These are phyloP conservation scores for Penicillium aurantiogriseum DNA, from an alignment of 2,329 filamentous ascomycete species.

Conservation along the genomic window DNA sequence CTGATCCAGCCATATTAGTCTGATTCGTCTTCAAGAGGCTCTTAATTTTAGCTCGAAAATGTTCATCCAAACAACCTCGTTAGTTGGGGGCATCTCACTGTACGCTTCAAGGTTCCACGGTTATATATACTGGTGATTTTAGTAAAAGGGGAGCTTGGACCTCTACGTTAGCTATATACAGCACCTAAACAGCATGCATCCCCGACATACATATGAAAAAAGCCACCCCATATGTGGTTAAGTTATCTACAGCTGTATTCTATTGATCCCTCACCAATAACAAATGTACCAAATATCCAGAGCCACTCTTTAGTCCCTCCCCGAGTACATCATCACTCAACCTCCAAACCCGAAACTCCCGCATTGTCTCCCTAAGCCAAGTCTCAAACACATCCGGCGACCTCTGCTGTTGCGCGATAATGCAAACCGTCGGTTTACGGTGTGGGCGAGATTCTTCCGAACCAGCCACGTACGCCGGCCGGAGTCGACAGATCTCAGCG, in stretches of 20 bases:
- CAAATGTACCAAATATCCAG: slow-evolving; percentile 80
- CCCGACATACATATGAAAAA: neutral
- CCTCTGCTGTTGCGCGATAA: slow-evolving; percentile 87
- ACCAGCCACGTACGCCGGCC: slow-evolving; percentile 33
- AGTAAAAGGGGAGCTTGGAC: neutral
- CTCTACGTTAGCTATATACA: neutral
- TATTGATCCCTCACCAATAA: slow-evolving; percentile 56
- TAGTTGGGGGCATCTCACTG: neutral
- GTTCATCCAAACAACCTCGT: neutral
- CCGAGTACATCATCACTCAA: slow-evolving; percentile 64
- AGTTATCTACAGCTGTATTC: neutral
- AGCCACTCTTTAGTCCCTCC: slow-evolving; percentile 58
- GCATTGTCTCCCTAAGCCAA: slow-evolving; percentile 71
- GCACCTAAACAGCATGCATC: neutral
- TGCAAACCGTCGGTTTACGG: slow-evolving; percentile 60
- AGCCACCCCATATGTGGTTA: neutral
- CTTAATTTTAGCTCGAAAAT: neutral
- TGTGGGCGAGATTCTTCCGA: slow-evolving; percentile 13
- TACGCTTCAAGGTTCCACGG: too few relatives aligned
- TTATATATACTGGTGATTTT: too few relatives aligned
- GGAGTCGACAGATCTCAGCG: slow-evolving; percentile 67
- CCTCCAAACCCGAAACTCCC: slow-evolving; percentile 71
- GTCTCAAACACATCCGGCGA: slow-evolving; percentile 79
- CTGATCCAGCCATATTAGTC: neutral
- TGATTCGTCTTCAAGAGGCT: neutral